Evolutionary conservation across 495 filamentous ascomycete species (phyloP), one percentile per base, ranked within the genome.

Genomic region (Parathielavia appendiculata): DNA sequence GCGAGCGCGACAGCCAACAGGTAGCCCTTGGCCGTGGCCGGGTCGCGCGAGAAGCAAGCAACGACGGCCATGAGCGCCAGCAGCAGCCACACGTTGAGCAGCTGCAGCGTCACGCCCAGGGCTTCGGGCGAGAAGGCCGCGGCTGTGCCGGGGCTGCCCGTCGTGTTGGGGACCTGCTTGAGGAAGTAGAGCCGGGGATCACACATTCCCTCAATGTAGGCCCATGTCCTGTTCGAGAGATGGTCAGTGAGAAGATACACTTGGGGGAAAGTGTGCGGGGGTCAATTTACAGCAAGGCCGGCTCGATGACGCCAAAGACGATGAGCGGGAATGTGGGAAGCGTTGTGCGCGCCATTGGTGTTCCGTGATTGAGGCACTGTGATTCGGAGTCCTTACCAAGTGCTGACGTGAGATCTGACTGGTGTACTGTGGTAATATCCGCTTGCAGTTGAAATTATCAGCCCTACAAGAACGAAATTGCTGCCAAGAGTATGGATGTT

Each of bases 81-180:
- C 39, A 87, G 75, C 3, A 75, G 70, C 60, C 82, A 83, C 13
- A 81, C 60, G 66, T 86, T 87, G 60, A 71, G 72, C 6, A 86
- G 72, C 67, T 86, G 83, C 38, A 84, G 76, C 41, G 79, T 79
- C 11, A 85, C 66, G 13, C 80, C 73, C 14, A 73, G 63, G 48
- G 73, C 76, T 60, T 76, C 77, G 11, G 76, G 72, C 50, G 76
- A 69, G 50, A 63, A 70, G 44, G 64, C n/a, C 44, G 66, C 55
- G 51, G 71, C 66, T 11, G 47, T 35, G 34, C 23, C 5, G 12
- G 5, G 1, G 13, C 22, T 6, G 2, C 34, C 19, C 36, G 81
- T n/a, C n/a, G n/a, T n/a, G n/a, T n/a, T n/a, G n/a, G n/a, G 77
- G 10, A 75, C 69, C 66, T 84, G 83, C 34, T 67, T 69, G n/a